Evolutionary conservation across 2,329 filamentous ascomycete genomes (phyloP), one percentile per base, ranked within the genome.

Genomic region (Beauveria varroae): DNA sequence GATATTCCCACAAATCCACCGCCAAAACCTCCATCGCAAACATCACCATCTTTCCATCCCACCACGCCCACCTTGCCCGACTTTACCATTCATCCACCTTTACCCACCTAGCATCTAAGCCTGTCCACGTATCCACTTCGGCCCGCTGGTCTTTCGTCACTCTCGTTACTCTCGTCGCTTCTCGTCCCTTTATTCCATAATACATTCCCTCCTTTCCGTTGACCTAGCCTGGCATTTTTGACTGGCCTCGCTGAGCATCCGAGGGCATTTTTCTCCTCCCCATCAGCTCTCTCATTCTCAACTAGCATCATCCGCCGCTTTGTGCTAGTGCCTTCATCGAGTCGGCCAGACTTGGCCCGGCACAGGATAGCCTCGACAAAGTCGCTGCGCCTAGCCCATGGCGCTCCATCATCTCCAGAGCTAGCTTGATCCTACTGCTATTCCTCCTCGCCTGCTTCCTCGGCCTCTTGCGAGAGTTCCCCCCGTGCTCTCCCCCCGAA

Each of bases 141-240:
- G 47, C 47, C 57, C 57, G 57, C 49, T 26, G 47, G 37, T 43
- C 57, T 59, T 50, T 52, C 57, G 57, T 59, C 57, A 59, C 57
- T 52, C 37, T 59, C 57, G 47, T 59, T 49, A 59, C 57, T 52
- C 37, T 52, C 16, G 46, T 57, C 43, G 44, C 20, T 34, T 47
- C n/a, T 49, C 37, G 44, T 37, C 55, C 20, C 34, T 37, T 40
- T 40, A 18, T 16, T 37, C 53, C 9, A 49, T 34, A 34, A 12
- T 37, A 26, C 7, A 9, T 46, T 12, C 12, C 20, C 46, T 41
- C 44, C 46, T 41, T 22, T 22, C 46, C 44, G 18, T 40, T 18
- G 56, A 18, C 56, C 46, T 28, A 43, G 56, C 34, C 46, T 43
- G 43, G 24, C 14, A 14, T 37, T 1, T 37, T 7, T 43, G 6